These are phyloP conservation scores for Pseudodiploospora longispora DNA, from an alignment of 2,329 filamentous ascomycete genomes.

Conservation along the genomic window DNA sequence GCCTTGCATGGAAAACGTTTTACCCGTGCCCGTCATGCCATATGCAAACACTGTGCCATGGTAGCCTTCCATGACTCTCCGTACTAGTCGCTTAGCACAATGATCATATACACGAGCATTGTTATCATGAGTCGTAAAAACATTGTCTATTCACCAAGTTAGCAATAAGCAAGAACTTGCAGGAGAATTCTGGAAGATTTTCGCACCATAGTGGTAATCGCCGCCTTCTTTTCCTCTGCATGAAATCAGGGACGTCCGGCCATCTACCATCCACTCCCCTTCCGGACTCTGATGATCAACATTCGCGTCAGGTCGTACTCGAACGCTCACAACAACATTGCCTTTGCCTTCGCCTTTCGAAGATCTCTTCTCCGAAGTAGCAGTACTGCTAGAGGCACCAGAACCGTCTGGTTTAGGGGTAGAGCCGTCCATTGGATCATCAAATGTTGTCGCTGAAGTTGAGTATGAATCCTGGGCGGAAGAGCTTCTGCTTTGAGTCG, in stretches of 20 bases:
- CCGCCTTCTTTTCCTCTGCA: slow-evolving; percentile 85
- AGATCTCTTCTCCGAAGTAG: slow-evolving; percentile 34
- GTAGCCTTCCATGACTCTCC: slow-evolving; percentile 97
- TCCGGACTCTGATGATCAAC: slow-evolving; percentile 56
- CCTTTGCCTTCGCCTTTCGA: slow-evolving; percentile 70
- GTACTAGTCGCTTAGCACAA: slow-evolving; percentile 84
- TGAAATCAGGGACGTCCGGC: slow-evolving; percentile 69
- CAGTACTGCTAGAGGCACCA: slow-evolving; percentile 19
- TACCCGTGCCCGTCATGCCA: slow-evolving; percentile 97
- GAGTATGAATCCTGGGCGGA: slow-evolving; percentile 90
- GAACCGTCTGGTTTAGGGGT: slow-evolving; percentile 21
- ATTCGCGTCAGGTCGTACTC: slow-evolving; percentile 76
- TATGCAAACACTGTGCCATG: slow-evolving; percentile 98
- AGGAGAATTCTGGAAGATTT: background rate
- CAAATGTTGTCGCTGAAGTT: slow-evolving; percentile 81
- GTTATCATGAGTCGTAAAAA: slow-evolving; percentile 88
- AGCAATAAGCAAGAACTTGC: slow-evolving; percentile 3
- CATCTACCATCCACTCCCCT: slow-evolving; percentile 88
- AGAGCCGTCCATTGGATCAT: slow-evolving; percentile 59
- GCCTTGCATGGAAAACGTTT: slow-evolving; percentile 99
- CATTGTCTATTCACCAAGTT: slow-evolving; percentile 62
- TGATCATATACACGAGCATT: slow-evolving; percentile 94
- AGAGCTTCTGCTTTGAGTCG: slow-evolving; percentile 81
- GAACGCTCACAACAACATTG: slow-evolving; percentile 91
- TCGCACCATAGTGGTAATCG: slow-evolving; percentile 82